Base-by-base conservation (phyloP, 129 eudicot genomes). In the Helichrysum umbraculigerum region DNA sequence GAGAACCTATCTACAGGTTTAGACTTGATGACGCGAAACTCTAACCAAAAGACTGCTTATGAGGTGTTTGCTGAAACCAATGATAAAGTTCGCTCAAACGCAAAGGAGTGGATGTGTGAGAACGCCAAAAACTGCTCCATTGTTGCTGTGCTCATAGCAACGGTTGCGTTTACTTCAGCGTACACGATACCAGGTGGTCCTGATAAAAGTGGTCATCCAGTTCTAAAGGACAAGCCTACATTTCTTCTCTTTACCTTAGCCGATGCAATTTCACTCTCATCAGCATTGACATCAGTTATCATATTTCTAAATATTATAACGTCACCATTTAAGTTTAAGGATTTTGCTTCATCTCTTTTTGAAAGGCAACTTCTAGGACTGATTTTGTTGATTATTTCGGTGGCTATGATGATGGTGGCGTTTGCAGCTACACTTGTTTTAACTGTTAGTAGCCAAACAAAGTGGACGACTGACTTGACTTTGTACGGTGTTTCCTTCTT, bases 141-240 rank as follows among this genome's bases (percentile, higher is more conserved):
- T 16, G 84, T 85, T 19, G 84, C 83, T 6, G 82, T 85, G 33
- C 82, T 85, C 20, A 85, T 85, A 12, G 89, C 89, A 16, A 85
- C 84, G 0, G 86, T 85, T 28, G 89, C 89, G 50, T 85, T 85
- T 66, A 79, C 89, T 33, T 82, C 89, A 11, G 89, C 84, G 11
- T 85, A 85, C 79, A 78, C 84, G 0, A 44, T 85, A 1, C 89
- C 89, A 44, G 86, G 89, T 25, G 86, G 86, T 15, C 8, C 70
- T 12, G 62, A 71, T 57, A 35, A 52, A 1, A 10, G 5, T 0
- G 89, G 89, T 12, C 17, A 20, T 54, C 89, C 89, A 3, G 10
- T 79, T 76, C 84, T 85, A 6, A 15, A 58, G 25, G 2, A 42
- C 2, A 8, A 72, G 21, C 56, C 84, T 3, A 66, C 73, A 39